Base-by-base conservation (phyloP, 2,329 filamentous ascomycete genomes). In the Immersiporthe knoxdaviesiana region DNA sequence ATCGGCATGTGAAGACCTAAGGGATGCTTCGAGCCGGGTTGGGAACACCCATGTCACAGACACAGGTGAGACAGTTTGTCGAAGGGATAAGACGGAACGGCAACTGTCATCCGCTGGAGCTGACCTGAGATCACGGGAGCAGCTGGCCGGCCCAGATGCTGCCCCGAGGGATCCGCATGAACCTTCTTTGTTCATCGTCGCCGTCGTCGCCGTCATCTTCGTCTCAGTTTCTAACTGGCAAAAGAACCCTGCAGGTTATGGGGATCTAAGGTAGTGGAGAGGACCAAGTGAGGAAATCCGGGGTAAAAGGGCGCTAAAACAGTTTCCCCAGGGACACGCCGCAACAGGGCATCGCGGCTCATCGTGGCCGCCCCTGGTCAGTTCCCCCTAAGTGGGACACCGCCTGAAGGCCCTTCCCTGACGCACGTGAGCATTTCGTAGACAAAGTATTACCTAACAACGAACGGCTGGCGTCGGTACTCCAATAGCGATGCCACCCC, bases 371-470 rank as follows among this genome's bases (percentile, higher is more conserved):
- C n/a, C 44, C 35, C 35, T 59, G 56, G 32, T 37, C 24, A 18
- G 21, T 3, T 21, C 18, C 8, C n/a, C n/a, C 21, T 32, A 1
- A 21, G 58, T 41, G 59, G n/a, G 44, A 39, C 14, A 24, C 30
- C 30, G 24, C 16, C 35, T 14, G 37, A 65, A 70, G 44, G 65
- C 68, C 47, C 41, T 32, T 61, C 66, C 66, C 63, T 68, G 66
- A 63, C 66, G 37, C 66, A 67, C 58, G 50, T 63, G 60, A 67
- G 16, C 56, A 56, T 66, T 68, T 68, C 64, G 66, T 68, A 35
- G 66, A 68, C 66, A 70, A 66, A 68, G 66, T 39, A 56, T 68
- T 70, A 70, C 69, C 63, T 70, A 68, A 69, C 24, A 67, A 47
- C 47, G 16, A 54, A 35, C 62, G 66, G 66, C n/a, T 68, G 66